Percentiles rank a stretch among this genome's conserved stretches.
phyloP scores from a whole-genome alignment of 2,329 filamentous ascomycete genomes.

The Fusarium paranaense region DNA sequence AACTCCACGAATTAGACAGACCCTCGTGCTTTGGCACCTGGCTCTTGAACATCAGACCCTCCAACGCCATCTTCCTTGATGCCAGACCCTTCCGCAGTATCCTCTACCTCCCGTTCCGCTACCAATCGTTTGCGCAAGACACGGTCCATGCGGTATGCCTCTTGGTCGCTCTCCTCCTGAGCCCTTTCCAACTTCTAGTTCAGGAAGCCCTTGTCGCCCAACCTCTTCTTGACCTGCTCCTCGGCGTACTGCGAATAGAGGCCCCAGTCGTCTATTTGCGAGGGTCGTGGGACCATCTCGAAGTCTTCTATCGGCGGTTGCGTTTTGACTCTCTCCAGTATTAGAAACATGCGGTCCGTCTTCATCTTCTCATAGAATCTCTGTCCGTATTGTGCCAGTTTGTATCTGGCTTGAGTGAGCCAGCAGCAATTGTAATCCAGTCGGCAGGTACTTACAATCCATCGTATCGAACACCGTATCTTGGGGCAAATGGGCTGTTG shows the following conservation, averaged over 20 bases:
- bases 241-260: slow-evolving; percentile 61
- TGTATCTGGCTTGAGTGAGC: slow-evolving; percentile 55
- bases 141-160: slow-evolving; percentile 44
- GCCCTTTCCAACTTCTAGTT: slow-evolving; percentile 55
- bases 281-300: slow-evolving; percentile 61
- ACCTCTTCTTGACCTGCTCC: slow-evolving; percentile 53
- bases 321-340: slow-evolving; percentile 56
- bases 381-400: slow-evolving; percentile 59
- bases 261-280: slow-evolving; percentile 68
- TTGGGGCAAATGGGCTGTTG: slow-evolving; percentile 63
- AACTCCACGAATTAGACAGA: background rate
- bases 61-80: background rate
- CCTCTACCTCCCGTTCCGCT: slow-evolving; percentile 14
- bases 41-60: background rate
- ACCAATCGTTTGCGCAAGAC: slow-evolving; percentile 42
- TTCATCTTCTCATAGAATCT: slow-evolving; percentile 46
- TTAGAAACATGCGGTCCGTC: slow-evolving; percentile 58
- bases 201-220: slow-evolving; percentile 54
- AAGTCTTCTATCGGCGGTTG: slow-evolving; percentile 59
- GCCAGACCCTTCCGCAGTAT: background rate
- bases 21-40: background rate
- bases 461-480: slow-evolving; percentile 67
- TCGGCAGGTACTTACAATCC: slow-evolving; percentile 59
- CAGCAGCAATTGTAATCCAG: background rate
- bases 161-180: slow-evolving; percentile 44